phyloP scores from a whole-genome alignment of 169 alveolate genomes.

The Haemoproteus tartakovskyi region DNA sequence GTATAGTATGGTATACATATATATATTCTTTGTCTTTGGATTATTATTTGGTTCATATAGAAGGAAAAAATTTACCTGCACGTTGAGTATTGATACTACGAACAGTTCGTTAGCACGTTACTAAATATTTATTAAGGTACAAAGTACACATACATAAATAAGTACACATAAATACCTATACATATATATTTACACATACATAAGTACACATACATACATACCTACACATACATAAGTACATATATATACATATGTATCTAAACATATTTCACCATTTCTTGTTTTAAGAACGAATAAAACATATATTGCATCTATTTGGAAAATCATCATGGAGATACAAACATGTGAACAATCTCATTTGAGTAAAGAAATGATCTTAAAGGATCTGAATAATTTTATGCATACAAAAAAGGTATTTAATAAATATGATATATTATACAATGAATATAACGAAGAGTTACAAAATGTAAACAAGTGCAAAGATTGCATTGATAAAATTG shows the following conservation, averaged over 20 bases:
- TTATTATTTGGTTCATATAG: too few species aligned
- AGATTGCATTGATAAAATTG: constrained; percentile 4
- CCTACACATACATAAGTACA: not conserved
- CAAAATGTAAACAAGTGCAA: constrained; percentile 12
- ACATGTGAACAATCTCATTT: constrained; percentile 1
- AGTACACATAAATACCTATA: not conserved
- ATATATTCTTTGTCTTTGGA: too few species aligned
- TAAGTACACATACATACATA: too few species aligned
- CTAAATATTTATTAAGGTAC: too few species aligned
- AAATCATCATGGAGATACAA: constrained; percentile 24
- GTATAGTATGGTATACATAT: not conserved
- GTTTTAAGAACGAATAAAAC: too few species aligned
- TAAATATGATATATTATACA: constrained; percentile 34
- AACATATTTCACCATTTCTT: too few species aligned
- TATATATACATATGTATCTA: not conserved
- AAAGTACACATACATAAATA: not conserved
- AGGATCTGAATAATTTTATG: constrained; percentile 1
- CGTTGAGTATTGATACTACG: too few species aligned
- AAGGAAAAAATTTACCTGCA: too few species aligned
- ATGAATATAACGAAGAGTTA: constrained; percentile 17
- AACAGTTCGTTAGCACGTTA: too few species aligned
- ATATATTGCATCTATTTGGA: too few species aligned
- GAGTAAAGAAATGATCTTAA: too few species aligned
- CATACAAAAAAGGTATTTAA: not conserved
- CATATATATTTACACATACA: not conserved